These are phyloP conservation scores for Lolium rigidum DNA, from an alignment of 176 grass and related monocot genomes.

Conservation along the genomic window DNA sequence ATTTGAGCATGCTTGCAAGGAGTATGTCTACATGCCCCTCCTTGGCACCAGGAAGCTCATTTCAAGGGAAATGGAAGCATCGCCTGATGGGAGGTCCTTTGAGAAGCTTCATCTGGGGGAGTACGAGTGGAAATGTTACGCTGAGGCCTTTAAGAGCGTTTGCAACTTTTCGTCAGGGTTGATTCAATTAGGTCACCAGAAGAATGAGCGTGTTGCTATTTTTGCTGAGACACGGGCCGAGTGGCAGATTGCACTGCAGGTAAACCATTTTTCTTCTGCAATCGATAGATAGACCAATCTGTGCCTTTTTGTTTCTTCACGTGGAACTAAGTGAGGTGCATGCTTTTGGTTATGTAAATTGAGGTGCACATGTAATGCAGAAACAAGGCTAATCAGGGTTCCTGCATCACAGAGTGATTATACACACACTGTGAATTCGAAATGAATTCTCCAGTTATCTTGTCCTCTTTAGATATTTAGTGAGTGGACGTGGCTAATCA, in stretches of 20 bases:
- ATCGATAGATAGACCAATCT: neutral
- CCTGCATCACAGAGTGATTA: neutral
- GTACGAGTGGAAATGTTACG: slow-evolving; percentile 89
- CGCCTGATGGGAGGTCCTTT: slow-evolving; percentile 72
- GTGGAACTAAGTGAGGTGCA: neutral
- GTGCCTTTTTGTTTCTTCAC: slow-evolving; percentile 20
- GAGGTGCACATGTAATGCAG: neutral
- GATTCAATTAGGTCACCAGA: slow-evolving; percentile 70
- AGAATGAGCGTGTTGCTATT: slow-evolving; percentile 75
- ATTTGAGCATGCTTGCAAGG: slow-evolving; percentile 84
- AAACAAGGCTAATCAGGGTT: neutral
- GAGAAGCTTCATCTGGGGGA: slow-evolving; percentile 95
- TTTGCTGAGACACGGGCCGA: slow-evolving; percentile 90
- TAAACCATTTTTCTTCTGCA: slow-evolving; percentile 30
- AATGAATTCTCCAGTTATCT: neutral
- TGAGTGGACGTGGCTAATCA: slow-evolving; percentile 17
- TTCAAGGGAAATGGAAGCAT: slow-evolving; percentile 61
- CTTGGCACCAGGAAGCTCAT: slow-evolving; percentile 88
- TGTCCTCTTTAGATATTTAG: neutral
- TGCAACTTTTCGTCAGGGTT: slow-evolving; percentile 91
- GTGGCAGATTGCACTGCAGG: slow-evolving; percentile 97
- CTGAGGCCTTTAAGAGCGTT: slow-evolving; percentile 70
- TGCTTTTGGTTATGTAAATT: slow-evolving; percentile 5
- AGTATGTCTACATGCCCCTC: slow-evolving; percentile 70
- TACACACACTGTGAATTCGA: slow-evolving; percentile 6